These are phyloP conservation scores for Tylopilus sp. DNA, from an alignment of 768 basidiomycete genomes.

Conservation along the genomic window DNA sequence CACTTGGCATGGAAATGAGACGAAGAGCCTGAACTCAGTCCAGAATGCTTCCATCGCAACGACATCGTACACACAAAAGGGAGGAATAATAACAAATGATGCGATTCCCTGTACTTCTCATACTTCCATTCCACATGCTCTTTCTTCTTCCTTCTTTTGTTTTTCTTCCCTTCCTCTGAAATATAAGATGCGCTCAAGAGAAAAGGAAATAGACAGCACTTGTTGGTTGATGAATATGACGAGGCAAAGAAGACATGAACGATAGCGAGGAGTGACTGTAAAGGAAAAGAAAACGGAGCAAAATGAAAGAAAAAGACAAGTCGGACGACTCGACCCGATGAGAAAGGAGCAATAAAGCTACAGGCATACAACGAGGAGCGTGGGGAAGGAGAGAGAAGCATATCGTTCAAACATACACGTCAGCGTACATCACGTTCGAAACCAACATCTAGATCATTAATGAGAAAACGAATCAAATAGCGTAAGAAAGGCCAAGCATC, in stretches of 20 bases:
- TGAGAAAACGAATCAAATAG: constrained; percentile 4
- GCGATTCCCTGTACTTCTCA: not conserved
- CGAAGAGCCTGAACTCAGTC: no score
- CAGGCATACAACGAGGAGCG: constrained; percentile 27
- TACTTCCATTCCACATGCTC: not conserved
- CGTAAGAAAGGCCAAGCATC: constrained; percentile 8
- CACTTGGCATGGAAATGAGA: no score
- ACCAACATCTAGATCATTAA: constrained; percentile 17
- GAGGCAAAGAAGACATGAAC: not conserved
- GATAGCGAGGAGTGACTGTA: not conserved
- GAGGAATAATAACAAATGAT: not conserved
- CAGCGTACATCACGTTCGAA: constrained; percentile 26
- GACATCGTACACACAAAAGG: not conserved
- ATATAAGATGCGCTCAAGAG: not conserved
- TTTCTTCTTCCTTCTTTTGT: not conserved
- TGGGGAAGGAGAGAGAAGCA: constrained; percentile 11
- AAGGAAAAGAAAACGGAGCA: constrained; percentile 2
- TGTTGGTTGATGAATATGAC: not conserved
- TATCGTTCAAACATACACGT: constrained; percentile 22
- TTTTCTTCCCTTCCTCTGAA: not conserved
- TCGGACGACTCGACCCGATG: constrained; percentile 4
- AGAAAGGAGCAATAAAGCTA: constrained; percentile 15
- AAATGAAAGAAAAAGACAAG: constrained; percentile 2
- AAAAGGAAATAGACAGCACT: not conserved
- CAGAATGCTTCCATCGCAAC: no score